A percentile compares a stretch with the other conserved stretches of the same genome.
phyloP scores from a whole-genome alignment of 257 asterid genomes.

The Solanum pimpinellifolium region DNA sequence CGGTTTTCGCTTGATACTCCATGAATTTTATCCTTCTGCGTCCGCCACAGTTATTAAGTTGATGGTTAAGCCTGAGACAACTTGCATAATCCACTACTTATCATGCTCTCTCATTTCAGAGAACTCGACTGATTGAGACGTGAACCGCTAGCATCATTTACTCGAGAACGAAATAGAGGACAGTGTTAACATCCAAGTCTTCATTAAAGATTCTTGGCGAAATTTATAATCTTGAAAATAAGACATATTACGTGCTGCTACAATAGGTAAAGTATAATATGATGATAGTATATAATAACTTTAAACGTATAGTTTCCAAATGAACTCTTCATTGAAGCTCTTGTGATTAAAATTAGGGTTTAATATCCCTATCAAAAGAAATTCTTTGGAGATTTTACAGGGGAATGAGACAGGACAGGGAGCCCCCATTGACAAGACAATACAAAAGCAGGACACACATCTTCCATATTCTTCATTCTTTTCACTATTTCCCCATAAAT shows the following conservation, averaged over 20 bases:
- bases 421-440: constrained; percentile 69
- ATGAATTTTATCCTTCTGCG: no score
- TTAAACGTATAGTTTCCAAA: not conserved
- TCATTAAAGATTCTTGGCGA: not conserved
- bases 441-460: constrained; percentile 32
- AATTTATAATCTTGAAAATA: not conserved
- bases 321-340: not conserved
- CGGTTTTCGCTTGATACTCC: no score
- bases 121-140: no score
- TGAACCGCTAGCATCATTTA: not conserved
- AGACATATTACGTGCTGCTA: no score
- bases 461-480: constrained; percentile 36
- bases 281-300: not conserved
- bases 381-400: constrained; percentile 1
- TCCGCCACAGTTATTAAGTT: no score
- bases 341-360: not conserved
- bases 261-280: no score
- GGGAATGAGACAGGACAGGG: constrained; percentile 45
- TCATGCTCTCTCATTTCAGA: not conserved
- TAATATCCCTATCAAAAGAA: not conserved
- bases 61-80: no score
- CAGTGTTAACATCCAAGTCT: not conserved
- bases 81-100: no score
- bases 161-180: not conserved
- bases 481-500: constrained; percentile 25